These are phyloP conservation scores for Trypanosoma vivax DNA, from an alignment of 208 protist species.

Conservation along the genomic window DNA sequence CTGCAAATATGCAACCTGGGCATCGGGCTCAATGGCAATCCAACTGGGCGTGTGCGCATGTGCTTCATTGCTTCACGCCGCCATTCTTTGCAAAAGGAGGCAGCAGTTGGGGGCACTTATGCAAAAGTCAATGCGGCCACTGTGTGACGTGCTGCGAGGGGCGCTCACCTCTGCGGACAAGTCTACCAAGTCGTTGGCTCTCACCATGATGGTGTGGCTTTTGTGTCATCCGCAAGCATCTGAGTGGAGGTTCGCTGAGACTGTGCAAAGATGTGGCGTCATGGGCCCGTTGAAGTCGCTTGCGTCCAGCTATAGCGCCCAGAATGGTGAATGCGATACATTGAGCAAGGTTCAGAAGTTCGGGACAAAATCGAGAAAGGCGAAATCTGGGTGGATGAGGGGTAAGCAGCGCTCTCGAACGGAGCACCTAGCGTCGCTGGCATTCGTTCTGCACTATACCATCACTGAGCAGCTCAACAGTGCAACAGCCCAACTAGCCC, in stretches of 20 bases:
- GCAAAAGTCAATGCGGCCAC: slow-evolving; percentile 39
- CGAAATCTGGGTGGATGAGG: not conserved
- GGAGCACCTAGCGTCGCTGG: slow-evolving; percentile 4
- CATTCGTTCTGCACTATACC: not conserved
- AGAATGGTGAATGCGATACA: not conserved
- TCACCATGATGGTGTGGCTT: slow-evolving; percentile 86
- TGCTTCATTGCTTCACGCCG: slow-evolving; percentile 70
- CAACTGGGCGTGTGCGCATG: slow-evolving; percentile 75
- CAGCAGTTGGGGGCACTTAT: slow-evolving; percentile 26
- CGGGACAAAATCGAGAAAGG: not conserved
- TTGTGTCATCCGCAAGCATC: slow-evolving; percentile 42
- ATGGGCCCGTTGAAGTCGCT: slow-evolving; percentile 42
- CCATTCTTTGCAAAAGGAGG: slow-evolving; percentile 23
- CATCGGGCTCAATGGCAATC: slow-evolving; percentile 67
- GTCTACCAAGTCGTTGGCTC: slow-evolving; percentile 66
- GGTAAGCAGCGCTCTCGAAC: slow-evolving; percentile 5
- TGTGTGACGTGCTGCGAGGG: slow-evolving; percentile 80
- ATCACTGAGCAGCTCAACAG: slow-evolving; percentile 3
- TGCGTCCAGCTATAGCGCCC: not conserved
- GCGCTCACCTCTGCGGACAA: slow-evolving; percentile 64
- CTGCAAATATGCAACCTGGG: slow-evolving; percentile 54
- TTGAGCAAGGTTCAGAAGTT: too few species aligned
- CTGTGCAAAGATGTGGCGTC: slow-evolving; percentile 58
- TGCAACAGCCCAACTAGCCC: not conserved
- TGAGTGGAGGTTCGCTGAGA: slow-evolving; percentile 41